Evolutionary conservation across 371 early-diverging fungal genomes (phyloP).

Genomic region (Lichtheimia ornata): DNA sequence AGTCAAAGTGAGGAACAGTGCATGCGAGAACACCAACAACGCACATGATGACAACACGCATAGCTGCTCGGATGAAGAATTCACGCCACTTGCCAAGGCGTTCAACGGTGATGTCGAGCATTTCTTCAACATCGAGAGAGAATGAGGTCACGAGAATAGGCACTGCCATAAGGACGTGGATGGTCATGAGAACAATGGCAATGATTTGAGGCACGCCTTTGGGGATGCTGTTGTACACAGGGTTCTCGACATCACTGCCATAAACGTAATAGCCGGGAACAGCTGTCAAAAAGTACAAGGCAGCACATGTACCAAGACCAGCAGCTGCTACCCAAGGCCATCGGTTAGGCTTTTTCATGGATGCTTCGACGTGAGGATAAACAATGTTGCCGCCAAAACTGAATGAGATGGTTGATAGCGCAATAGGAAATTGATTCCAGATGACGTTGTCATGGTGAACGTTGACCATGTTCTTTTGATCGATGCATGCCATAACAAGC

Average conservation of each 20-base stretch:
- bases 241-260: constrained; percentile 67
- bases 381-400: constrained; percentile 83
- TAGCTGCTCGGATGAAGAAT: constrained; percentile 53
- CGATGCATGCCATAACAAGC: constrained; percentile 42
- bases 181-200: constrained; percentile 76
- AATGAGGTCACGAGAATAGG: constrained; percentile 84
- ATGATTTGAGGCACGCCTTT: constrained; percentile 60
- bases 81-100: constrained; percentile 54
- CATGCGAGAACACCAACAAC: constrained; percentile 60
- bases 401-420: constrained; percentile 71
- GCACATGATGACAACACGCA: constrained; percentile 53
- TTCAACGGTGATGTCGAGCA: constrained; percentile 57
- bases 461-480: constrained; percentile 19
- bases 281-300: constrained; percentile 78
- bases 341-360: constrained; percentile 75
- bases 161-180: constrained; percentile 82
- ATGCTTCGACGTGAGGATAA: constrained; percentile 84
- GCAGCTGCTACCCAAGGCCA: constrained; percentile 73
- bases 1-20: constrained; percentile 76
- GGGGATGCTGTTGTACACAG: constrained; percentile 77
- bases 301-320: constrained; percentile 71
- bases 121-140: constrained; percentile 70
- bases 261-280: constrained; percentile 82
- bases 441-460: constrained; percentile 47
- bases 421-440: constrained; percentile 57